Base-by-base conservation (phyloP, 805 yeast genomes). In the Teunomyces tritomae region DNA sequence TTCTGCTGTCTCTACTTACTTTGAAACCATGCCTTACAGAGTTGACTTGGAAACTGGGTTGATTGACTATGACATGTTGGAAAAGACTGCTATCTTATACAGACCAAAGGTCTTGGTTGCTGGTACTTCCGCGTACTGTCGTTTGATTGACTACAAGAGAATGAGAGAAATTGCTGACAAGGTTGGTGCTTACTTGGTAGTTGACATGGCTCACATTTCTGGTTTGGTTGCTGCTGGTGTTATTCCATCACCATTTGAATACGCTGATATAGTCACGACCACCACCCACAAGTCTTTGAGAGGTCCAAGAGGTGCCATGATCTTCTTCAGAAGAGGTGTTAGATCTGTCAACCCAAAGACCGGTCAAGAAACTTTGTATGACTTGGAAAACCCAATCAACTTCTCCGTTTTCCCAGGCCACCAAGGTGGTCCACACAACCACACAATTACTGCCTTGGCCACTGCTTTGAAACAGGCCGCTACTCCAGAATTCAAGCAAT, bases 391-490 rank as follows among this genome's bases (percentile, higher is more conserved):
- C 65, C 86, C 83, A 67, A 90, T 92, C 72, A 92, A 92, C 80
- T 92, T 92, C 66, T 89, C 97, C 28, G 98, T 92, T 48, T 92
- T 92, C 88, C 99, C 99, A 58, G 98, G 96, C 55, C 98, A 92
- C 71, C 99, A 92, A 78, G 99, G 99, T 77, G 99, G 99, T 65
- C 99, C 99, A 57, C 98, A 92, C 73, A 92, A 92, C 77, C 97
- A 92, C 73, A 92, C 98, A 59, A 92, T 92, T 63, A 83, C 96
- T 54, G 98, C 98, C 16, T 78, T 92, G 59, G 96, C 98, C 28
- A 92, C 90, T 49, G 98, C 98, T 33, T 80, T 92, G 62, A 89
- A 89, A 65, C 98, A 92, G 77, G 91, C 96, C 48, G 76, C 81
- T 45, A 78, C 92, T 41, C 96, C 96, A 33, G 97, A 89, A 68